Percentiles rank a stretch among this genome's conserved stretches.
phyloP scores from a whole-genome alignment of 2,329 filamentous ascomycete species.

The Trichoderma asperellum region DNA sequence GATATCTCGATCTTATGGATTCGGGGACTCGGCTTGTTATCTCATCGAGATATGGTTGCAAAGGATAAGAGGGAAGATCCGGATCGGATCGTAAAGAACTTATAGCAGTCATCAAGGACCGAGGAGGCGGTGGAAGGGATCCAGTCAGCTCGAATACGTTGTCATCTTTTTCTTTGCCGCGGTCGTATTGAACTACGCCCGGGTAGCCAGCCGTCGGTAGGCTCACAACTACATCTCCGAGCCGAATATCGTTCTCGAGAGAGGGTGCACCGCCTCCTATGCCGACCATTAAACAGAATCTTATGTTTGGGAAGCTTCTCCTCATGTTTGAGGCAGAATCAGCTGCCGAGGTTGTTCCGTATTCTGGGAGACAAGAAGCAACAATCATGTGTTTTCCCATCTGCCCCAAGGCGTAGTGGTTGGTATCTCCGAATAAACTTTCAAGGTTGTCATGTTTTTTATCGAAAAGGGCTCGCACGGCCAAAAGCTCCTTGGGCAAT shows the following conservation, averaged over 20 bases:
- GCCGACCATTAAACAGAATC: neutral
- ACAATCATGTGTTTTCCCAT: slow-evolving; percentile 30
- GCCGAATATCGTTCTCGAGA: neutral
- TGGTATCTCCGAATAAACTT: slow-evolving; percentile 4
- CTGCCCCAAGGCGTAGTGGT: slow-evolving; percentile 27
- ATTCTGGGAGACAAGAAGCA: slow-evolving; percentile 30
- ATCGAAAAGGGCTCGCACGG: slow-evolving; percentile 31
- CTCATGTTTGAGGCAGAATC: neutral
- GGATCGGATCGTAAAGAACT: neutral
- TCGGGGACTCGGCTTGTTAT: neutral
- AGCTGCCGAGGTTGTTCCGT: neutral
- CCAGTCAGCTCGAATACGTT: neutral
- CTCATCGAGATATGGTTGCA: neutral
- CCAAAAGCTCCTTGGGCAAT: slow-evolving; percentile 30
- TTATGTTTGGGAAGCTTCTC: neutral
- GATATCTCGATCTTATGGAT: neutral
- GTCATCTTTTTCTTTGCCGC: neutral
- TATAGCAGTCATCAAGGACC: neutral
- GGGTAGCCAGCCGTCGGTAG: neutral
- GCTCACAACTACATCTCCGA: slow-evolving; percentile 9
- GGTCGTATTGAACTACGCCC: slow-evolving; percentile 1
- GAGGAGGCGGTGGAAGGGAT: neutral
- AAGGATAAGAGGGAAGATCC: neutral
- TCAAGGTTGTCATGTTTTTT: slow-evolving; percentile 9
- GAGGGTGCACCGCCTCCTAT: neutral